Evolutionary conservation across 345 rosid genomes (phyloP).

Genomic region (Murraya koenigii): DNA sequence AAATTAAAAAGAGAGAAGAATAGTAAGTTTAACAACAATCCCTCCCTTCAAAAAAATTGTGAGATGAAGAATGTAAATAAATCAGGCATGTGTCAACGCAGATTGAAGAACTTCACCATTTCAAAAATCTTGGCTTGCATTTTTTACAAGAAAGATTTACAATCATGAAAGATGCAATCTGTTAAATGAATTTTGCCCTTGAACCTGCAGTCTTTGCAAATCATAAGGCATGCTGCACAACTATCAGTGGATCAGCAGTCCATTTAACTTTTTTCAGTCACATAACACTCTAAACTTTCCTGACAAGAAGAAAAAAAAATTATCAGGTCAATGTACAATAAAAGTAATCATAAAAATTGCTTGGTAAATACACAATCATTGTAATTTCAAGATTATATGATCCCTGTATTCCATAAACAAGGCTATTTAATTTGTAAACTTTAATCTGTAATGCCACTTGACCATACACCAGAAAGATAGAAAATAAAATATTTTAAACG

Average conservation of each 20-base stretch:
- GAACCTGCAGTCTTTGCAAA: slow-evolving; percentile 61
- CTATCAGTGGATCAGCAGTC: slow-evolving; percentile 65
- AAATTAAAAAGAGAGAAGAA: neutral
- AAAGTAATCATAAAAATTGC: neutral
- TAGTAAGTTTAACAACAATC: neutral
- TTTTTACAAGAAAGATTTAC: neutral
- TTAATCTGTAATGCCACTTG: neutral
- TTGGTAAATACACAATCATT: neutral
- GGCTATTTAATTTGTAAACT: neutral
- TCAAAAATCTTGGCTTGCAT: neutral
- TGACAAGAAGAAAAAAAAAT: slow-evolving; percentile 21
- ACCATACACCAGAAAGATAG: neutral
- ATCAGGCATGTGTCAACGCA: neutral
- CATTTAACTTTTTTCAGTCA: slow-evolving; percentile 64
- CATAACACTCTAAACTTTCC: slow-evolving; percentile 65
- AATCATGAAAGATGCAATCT: neutral
- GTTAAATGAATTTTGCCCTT: neutral
- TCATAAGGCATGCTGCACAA: slow-evolving; percentile 48
- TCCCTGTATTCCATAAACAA: neutral
- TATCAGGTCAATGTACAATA: neutral
- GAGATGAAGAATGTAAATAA: neutral
- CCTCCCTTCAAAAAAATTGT: neutral
- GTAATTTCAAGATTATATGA: neutral
- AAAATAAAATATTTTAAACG: neutral
- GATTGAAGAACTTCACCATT: neutral